phyloP scores from a whole-genome alignment of 768 basidiomycete genomes.

The Galerina marginata region DNA sequence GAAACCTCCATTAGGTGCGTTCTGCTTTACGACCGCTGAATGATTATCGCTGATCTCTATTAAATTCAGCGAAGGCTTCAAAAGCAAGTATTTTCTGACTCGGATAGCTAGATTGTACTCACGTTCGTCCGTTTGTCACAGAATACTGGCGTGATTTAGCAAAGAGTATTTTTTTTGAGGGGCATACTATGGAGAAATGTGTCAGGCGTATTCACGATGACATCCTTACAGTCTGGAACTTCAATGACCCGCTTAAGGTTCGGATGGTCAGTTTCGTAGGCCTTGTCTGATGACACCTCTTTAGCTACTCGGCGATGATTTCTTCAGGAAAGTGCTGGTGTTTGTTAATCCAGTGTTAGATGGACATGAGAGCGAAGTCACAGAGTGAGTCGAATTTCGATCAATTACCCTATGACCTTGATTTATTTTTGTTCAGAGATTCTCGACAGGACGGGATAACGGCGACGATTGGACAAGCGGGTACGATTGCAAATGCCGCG shows the following conservation, averaged over 20 bases:
- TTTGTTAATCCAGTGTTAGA: not conserved
- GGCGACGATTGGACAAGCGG: not conserved
- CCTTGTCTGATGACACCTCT: not conserved
- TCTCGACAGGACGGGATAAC: not conserved
- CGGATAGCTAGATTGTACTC: too few species aligned
- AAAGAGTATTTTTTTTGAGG: slow-evolving; percentile 8
- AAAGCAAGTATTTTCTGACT: not conserved
- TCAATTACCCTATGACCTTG: too few species aligned
- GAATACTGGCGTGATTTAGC: not conserved
- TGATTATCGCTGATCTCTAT: not conserved
- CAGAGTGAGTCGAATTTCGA: too few species aligned
- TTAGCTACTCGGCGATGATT: not conserved
- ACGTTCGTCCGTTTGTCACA: not conserved
- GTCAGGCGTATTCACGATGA: slow-evolving; percentile 15
- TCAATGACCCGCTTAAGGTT: slow-evolving; percentile 17
- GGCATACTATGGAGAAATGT: slow-evolving; percentile 7
- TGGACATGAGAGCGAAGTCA: too few species aligned
- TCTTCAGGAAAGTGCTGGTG: not conserved
- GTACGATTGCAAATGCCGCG: too few species aligned
- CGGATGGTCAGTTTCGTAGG: not conserved
- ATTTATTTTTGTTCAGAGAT: too few species aligned
- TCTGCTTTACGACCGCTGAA: too few species aligned
- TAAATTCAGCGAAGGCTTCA: not conserved
- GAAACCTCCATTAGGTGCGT: not conserved
- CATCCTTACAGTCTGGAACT: slow-evolving; percentile 25